These are phyloP conservation scores for Axilococcus clingmanii DNA, from an alignment of 139 green algal species.

Conservation along the genomic window DNA sequence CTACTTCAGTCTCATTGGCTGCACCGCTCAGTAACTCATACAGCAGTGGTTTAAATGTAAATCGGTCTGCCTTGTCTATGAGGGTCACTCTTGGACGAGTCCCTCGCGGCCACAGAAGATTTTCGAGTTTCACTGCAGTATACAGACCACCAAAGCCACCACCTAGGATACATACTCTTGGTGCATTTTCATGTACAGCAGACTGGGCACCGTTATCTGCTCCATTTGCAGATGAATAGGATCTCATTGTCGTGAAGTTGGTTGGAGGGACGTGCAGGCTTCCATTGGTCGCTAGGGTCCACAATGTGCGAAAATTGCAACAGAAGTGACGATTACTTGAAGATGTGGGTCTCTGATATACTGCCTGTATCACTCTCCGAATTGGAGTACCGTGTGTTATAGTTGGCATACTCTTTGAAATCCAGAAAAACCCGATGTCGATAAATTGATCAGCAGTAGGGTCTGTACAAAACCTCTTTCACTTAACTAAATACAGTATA, in stretches of 20 bases:
- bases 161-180: constrained; percentile 84
- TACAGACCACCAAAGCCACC: constrained; percentile 98
- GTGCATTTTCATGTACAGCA: constrained; percentile 11
- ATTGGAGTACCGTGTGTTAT: no score
- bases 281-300: not conserved
- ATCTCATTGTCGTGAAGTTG: not conserved
- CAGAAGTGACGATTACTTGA: no score
- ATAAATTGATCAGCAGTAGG: no score
- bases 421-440: no score
- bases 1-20: constrained; percentile 74
- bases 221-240: constrained; percentile 3
- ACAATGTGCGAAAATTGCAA: not conserved
- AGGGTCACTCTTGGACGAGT: constrained; percentile 79
- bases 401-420: no score
- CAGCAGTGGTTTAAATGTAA: constrained; percentile 98
- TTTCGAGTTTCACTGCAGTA: constrained; percentile 82
- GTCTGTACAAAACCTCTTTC: no score
- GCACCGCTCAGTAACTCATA: constrained; percentile 90
- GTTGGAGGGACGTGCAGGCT: not conserved
- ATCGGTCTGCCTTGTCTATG: constrained; percentile 85
- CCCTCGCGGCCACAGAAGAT: constrained; percentile 76
- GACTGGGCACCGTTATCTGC: not conserved
- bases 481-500: no score
- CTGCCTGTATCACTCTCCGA: no score
- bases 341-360: no score